These are phyloP conservation scores for Zangia roseola DNA, from an alignment of 768 basidiomycete species.

Conservation along the genomic window DNA sequence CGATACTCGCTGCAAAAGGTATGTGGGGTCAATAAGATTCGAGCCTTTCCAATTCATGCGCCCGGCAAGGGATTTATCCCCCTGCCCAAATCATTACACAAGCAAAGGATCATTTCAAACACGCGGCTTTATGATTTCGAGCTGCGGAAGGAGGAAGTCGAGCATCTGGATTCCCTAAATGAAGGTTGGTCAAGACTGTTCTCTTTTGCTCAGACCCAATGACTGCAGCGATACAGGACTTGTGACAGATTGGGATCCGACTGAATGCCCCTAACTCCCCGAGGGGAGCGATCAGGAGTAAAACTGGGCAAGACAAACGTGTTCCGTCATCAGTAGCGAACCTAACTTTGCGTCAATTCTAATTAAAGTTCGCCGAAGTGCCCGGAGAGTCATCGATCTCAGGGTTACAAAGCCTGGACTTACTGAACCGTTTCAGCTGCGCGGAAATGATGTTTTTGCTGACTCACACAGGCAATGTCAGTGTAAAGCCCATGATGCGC, in stretches of 20 bases:
- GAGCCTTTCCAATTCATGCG: not conserved
- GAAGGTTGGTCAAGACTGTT: conserved; percentile 38
- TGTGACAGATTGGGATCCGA: conserved; percentile 9
- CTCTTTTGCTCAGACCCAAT: not conserved
- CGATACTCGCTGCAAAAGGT: conserved; percentile 68
- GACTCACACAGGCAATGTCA: not conserved
- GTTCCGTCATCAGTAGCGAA: conserved; percentile 10
- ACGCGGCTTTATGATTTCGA: conserved; percentile 63
- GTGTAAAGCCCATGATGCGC: not conserved
- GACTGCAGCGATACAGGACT: conserved; percentile 4
- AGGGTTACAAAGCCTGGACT: not conserved
- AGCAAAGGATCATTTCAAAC: conserved; percentile 56
- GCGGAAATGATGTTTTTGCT: not conserved
- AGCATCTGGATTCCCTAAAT: conserved; percentile 49
- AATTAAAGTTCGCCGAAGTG: not conserved
- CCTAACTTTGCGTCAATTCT: conserved; percentile 17
- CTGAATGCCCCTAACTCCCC: conserved; percentile 5
- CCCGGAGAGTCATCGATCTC: not conserved
- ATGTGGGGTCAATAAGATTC: conserved; percentile 1
- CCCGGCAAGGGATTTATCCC: conserved; percentile 43
- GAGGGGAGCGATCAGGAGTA: not conserved
- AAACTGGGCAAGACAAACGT: not conserved
- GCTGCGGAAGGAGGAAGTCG: conserved; percentile 49
- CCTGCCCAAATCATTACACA: conserved; percentile 61
- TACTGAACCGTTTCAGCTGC: not conserved